Percentiles rank a stretch among this genome's conserved stretches.
Conservation (phyloP, 352 stramenopile species). For the Globisporangium spiculum region DNA sequence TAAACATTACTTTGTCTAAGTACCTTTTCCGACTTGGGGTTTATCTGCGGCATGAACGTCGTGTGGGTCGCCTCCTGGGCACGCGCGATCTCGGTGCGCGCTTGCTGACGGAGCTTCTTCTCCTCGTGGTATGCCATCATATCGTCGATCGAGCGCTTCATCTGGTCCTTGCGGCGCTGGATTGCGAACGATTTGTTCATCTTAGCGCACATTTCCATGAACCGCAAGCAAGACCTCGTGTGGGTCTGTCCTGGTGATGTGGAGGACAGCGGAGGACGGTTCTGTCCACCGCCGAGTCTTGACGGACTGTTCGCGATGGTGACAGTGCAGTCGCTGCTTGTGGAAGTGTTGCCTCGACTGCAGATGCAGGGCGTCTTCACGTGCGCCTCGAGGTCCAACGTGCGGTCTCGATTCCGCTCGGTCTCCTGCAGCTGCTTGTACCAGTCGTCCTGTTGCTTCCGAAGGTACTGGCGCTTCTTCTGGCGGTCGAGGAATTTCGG, state of each 20-base stretch:
- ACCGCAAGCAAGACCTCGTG: slow-evolving; percentile 39
- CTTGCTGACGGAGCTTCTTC: slow-evolving; percentile 38
- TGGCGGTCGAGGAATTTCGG: slow-evolving; percentile 44
- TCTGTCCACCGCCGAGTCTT: not conserved
- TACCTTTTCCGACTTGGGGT: slow-evolving; percentile 44
- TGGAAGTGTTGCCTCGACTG: slow-evolving; percentile 25
- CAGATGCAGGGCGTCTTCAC: slow-evolving; percentile 45
- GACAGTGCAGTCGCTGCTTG: slow-evolving; percentile 6
- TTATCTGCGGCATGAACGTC: slow-evolving; percentile 52
- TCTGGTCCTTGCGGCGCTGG: slow-evolving; percentile 44
- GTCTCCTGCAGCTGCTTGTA: slow-evolving; percentile 24
- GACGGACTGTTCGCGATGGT: slow-evolving; percentile 6
- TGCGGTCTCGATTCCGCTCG: slow-evolving; percentile 21
- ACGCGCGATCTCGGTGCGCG: slow-evolving; percentile 26
- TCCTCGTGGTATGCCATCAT: slow-evolving; percentile 48
- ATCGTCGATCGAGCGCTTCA: slow-evolving; percentile 48
- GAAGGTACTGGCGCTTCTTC: slow-evolving; percentile 16
- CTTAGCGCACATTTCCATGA: slow-evolving; percentile 52
- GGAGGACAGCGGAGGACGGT: slow-evolving; percentile 1
- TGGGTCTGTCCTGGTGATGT: slow-evolving; percentile 18
- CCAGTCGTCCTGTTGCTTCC: slow-evolving; percentile 30
- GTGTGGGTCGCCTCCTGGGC: slow-evolving; percentile 31
- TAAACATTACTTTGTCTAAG: not conserved
- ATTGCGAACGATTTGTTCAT: slow-evolving; percentile 46
- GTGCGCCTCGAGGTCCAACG: slow-evolving; percentile 31